phyloP scores from a whole-genome alignment of 495 filamentous ascomycete species.

The Delitschia confertaspora region DNA sequence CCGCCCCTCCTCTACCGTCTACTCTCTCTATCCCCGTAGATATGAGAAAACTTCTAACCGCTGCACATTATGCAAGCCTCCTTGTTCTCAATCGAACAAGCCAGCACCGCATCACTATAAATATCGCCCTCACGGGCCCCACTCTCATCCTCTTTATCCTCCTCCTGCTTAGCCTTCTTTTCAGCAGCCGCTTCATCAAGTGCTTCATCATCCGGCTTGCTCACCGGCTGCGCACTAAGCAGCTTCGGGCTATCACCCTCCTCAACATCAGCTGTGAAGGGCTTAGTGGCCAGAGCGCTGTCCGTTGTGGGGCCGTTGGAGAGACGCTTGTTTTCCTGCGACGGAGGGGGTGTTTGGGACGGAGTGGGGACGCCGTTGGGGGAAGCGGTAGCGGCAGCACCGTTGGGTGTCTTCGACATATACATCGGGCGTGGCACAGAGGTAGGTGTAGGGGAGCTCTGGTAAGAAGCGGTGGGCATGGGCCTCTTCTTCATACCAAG shows the following conservation, averaged over 20 bases:
- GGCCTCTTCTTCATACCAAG: constrained; percentile 58
- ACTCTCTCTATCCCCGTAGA: constrained; percentile 4
- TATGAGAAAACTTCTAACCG: constrained; percentile 41
- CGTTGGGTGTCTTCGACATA: constrained; percentile 44
- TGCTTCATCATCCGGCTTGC: constrained; percentile 42
- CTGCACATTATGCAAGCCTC: constrained; percentile 88
- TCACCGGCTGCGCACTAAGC: constrained; percentile 58
- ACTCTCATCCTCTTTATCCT: constrained; percentile 58
- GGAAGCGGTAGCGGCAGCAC: constrained; percentile 30
- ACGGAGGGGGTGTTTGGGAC: constrained; percentile 49
- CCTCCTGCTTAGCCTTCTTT: constrained; percentile 42
- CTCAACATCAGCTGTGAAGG: constrained; percentile 58
- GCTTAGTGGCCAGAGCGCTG: constrained; percentile 37
- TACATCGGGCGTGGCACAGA: constrained; percentile 55
- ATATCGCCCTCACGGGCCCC: constrained; percentile 75
- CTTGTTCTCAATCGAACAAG: constrained; percentile 88
- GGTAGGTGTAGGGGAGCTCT: constrained; percentile 38
- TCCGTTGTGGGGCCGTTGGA: constrained; percentile 35
- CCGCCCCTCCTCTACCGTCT: not conserved
- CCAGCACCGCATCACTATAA: constrained; percentile 81
- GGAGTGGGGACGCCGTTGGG: constrained; percentile 55
- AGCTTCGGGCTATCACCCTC: constrained; percentile 71
- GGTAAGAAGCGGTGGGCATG: constrained; percentile 37
- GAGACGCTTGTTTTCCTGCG: constrained; percentile 35
- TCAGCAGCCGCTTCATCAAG: constrained; percentile 52